phyloP scores from a whole-genome alignment of 1,284 basidiomycete species.

The Malassezia cuniculi region DNA sequence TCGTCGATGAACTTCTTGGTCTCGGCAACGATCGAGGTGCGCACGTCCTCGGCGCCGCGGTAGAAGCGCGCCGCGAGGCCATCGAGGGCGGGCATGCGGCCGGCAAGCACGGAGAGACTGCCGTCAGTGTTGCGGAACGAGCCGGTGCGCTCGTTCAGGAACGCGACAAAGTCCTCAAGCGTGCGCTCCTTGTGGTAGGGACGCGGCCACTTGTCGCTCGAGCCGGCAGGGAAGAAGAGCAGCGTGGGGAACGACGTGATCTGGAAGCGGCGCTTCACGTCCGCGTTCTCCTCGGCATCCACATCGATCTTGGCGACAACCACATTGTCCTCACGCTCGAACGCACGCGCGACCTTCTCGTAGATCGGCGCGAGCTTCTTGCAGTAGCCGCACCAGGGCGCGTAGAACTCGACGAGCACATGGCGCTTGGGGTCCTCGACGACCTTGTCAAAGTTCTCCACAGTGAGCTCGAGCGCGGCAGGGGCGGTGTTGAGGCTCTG shows the following conservation, averaged over 20 bases:
- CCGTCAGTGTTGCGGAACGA: slow-evolving; percentile 71
- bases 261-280: slow-evolving; percentile 61
- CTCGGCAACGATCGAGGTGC: slow-evolving; percentile 54
- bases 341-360: slow-evolving; percentile 68
- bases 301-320: slow-evolving; percentile 81
- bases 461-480: slow-evolving; percentile 58
- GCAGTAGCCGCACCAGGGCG: slow-evolving; percentile 66
- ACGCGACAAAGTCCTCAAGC: slow-evolving; percentile 56
- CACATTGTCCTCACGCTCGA: slow-evolving; percentile 68
- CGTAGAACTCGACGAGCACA: slow-evolving; percentile 77
- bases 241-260: slow-evolving; percentile 70
- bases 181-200: slow-evolving; percentile 59
- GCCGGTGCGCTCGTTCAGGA: slow-evolving; percentile 71
- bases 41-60: slow-evolving; percentile 50
- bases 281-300: slow-evolving; percentile 66
- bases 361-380: slow-evolving; percentile 74
- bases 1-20: slow-evolving; percentile 46
- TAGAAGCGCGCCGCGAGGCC: slow-evolving; percentile 66
- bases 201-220: slow-evolving; percentile 50
- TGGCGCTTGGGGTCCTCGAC: slow-evolving; percentile 63
- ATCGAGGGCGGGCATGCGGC: slow-evolving; percentile 67
- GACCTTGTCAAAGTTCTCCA: slow-evolving; percentile 61
- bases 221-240: slow-evolving; percentile 68
- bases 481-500: slow-evolving; percentile 73
- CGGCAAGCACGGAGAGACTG: slow-evolving; percentile 65